These are phyloP conservation scores for Draba incana DNA, from an alignment of 345 rosid species.

Conservation along the genomic window DNA sequence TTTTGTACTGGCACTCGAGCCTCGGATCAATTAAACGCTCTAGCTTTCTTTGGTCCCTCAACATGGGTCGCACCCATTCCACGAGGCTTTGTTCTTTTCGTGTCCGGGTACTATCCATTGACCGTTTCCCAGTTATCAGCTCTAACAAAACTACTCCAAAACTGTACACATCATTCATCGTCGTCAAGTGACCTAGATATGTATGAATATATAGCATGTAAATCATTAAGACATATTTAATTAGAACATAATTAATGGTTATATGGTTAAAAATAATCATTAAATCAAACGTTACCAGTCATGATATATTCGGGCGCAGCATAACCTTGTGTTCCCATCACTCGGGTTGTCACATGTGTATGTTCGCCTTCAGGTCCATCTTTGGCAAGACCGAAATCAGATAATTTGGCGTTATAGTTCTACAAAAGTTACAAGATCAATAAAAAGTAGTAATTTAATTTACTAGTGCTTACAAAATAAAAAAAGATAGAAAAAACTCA, in stretches of 20 bases:
- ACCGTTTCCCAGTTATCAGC: slow-evolving; percentile 58
- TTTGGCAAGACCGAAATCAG: slow-evolving; percentile 62
- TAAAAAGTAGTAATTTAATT: not conserved
- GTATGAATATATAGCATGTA: not conserved
- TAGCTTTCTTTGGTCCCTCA: slow-evolving; percentile 61
- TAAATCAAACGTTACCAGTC: slow-evolving; percentile 47
- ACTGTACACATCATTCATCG: slow-evolving; percentile 71
- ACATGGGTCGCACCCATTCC: slow-evolving; percentile 64
- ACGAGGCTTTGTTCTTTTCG: slow-evolving; percentile 58
- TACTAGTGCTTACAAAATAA: not conserved
- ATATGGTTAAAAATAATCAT: not conserved
- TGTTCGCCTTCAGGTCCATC: slow-evolving; percentile 64
- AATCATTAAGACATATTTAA: not conserved
- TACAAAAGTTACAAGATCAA: slow-evolving; percentile 13
- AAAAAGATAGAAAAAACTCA: slow-evolving; percentile 33
- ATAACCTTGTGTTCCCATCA: slow-evolving; percentile 65
- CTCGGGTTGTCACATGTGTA: slow-evolving; percentile 56
- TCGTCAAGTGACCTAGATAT: slow-evolving; percentile 71
- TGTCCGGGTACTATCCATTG: slow-evolving; percentile 58
- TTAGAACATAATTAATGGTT: not conserved
- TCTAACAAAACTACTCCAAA: slow-evolving; percentile 80
- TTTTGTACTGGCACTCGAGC: slow-evolving; percentile 62
- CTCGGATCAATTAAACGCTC: slow-evolving; percentile 58
- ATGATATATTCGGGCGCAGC: slow-evolving; percentile 61
- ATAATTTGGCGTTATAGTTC: slow-evolving; percentile 54